Percentiles rank a stretch among this genome's conserved stretches.
These are phyloP conservation scores for Odonthalia washingtoniensis DNA, from an alignment of 31 red algal genomes.

Conservation along the genomic window DNA sequence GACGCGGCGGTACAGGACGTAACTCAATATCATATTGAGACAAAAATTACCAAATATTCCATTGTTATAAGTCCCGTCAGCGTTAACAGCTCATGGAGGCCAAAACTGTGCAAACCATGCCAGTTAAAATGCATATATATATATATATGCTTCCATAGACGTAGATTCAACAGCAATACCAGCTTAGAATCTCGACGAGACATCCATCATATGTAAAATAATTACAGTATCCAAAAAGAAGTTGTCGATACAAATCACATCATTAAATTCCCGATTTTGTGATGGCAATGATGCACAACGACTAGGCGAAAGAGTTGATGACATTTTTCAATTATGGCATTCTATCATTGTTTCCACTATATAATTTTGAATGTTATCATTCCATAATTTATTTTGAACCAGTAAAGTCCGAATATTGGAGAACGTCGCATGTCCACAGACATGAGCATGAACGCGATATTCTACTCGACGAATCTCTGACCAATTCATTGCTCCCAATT, in stretches of 20 bases:
- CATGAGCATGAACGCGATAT: neutral
- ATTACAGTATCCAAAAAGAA: constrained; percentile 17
- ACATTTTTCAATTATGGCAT: neutral
- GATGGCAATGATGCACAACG: neutral
- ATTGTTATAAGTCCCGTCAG: constrained; percentile 13
- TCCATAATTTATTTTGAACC: neutral
- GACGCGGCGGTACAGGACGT: neutral
- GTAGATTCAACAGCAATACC: constrained; percentile 2
- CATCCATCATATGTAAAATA: constrained; percentile 43
- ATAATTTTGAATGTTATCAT: neutral
- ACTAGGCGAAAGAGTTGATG: neutral
- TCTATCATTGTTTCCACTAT: neutral
- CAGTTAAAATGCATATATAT: neutral
- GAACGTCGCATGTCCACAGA: neutral
- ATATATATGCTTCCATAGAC: neutral
- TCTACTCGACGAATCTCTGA: neutral
- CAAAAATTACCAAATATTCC: neutral
- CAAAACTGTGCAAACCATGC: constrained; percentile 15
- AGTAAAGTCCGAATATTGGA: neutral
- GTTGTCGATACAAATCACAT: constrained; percentile 39
- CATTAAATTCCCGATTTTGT: constrained; percentile 11
- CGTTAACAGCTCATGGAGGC: neutral
- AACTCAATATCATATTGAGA: neutral
- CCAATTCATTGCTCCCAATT: no score
- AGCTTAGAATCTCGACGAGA: constrained; percentile 11